Evolutionary conservation across 495 filamentous ascomycete genomes (phyloP).

Genomic region (Talaromyces ruber): DNA sequence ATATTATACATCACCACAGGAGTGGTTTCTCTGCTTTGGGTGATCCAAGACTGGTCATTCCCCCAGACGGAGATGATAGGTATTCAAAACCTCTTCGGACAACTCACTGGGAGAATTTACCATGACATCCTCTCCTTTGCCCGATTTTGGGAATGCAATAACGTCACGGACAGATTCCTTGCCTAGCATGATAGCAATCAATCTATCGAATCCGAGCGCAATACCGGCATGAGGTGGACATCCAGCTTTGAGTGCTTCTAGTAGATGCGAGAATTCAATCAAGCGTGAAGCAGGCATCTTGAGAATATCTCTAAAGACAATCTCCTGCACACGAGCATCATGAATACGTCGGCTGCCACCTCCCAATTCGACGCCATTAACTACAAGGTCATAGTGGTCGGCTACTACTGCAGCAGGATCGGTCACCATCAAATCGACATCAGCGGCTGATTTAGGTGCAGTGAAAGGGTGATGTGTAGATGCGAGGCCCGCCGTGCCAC

Average conservation of each 20-base stretch:
- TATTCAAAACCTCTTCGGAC: conserved; percentile 52
- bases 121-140: conserved; percentile 72
- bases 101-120: conserved; percentile 65
- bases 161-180: conserved; percentile 77
- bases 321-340: conserved; percentile 73
- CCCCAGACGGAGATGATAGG: conserved; percentile 51
- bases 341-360: conserved; percentile 93
- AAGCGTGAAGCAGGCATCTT: conserved; percentile 54
- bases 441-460: conserved; percentile 61
- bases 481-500: conserved; percentile 67
- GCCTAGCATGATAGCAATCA: conserved; percentile 72
- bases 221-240: conserved; percentile 97
- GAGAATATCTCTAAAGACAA: conserved; percentile 75
- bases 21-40: background rate
- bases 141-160: conserved; percentile 91
- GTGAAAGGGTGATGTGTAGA: conserved; percentile 97
- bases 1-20: background rate
- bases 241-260: conserved; percentile 72
- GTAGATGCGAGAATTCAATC: conserved; percentile 71
- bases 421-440: conserved; percentile 65
- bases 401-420: conserved; percentile 64
- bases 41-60: background rate
- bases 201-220: conserved; percentile 83
- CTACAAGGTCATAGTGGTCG: conserved; percentile 90
- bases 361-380: conserved; percentile 92